Base-by-base conservation (phyloP, 768 basidiomycete species). In the Amanita thiersii region DNA sequence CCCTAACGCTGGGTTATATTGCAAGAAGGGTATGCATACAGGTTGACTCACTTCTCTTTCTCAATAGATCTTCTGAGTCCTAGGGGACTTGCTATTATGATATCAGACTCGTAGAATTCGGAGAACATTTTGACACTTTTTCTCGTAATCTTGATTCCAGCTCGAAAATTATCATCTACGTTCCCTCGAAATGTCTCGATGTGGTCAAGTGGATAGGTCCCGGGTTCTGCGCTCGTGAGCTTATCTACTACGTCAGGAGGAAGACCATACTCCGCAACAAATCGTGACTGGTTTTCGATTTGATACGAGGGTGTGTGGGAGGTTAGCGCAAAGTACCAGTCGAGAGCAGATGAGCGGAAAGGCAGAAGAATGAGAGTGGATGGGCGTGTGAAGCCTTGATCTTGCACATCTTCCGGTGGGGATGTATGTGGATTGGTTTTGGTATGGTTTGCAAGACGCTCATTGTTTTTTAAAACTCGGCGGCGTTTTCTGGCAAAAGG, bases 311-410 rank as follows among this genome's bases (percentile, higher is more conserved):
- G 78, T 11, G 85, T 81, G 53, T 89, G 89, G 12, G 78, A 66
- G 2, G 80, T 81, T 40, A 97, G 66, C 18, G 85, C 78, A n/a
- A 70, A 69, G 47, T 92, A 65, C 88, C 93, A 97, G 42, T 76
- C 69, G 4, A 85, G 64, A 1, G 88, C 93, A 37, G 80, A 81
- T 29, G 88, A 89, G 37, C 96, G 90, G 67, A 97, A 91, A 1
- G 96, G 96, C 7, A 93, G 75, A 44, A 98, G 78, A 48, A 99
- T 65, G 34, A 99, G 85, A 20, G 94, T 69, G 14, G 94, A 92
- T 7, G 96, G 94, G 4, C 96, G 86, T 5, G 93, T 96, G 63
- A 97, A 98, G 19, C 94, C 94, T 71, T 98, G 96, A 56, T 99
- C 96, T 63, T 89, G 88, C 10, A 87, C 73, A 46, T 88, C 79